Evolutionary conservation across 1,284 basidiomycete species (phyloP), one percentile per base, ranked within the genome.

Genomic region (Austroboletus novae-zelandiae): DNA sequence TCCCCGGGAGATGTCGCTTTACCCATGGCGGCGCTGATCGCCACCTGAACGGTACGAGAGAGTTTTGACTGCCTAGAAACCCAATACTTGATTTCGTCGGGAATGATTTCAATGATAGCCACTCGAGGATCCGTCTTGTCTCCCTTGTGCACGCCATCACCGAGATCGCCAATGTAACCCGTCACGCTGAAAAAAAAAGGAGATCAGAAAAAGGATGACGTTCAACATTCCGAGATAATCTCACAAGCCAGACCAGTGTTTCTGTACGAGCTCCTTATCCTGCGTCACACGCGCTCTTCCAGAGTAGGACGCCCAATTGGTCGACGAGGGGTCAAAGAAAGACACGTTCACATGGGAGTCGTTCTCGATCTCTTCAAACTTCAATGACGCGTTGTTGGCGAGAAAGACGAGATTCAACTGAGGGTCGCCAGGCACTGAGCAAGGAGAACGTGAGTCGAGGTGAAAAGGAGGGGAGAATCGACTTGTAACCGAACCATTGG

Each of bases 81-180:
- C 84, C 85, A 94, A 64, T 91, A 93, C 50, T 83, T 79, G 56
- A 94, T 85, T 70, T 92, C 90, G 23, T 85, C 78, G 0, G 94
- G 91, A 45, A 86, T 69, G 40, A 97, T 83, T 66, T 94, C 83
- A 58, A 97, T 88, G 36, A 93, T 66, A 2, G 84, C 79, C 4
- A 97, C 81, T 27, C 94, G 81, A 1, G 92, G 91, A 58, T 97
- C 94, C 51, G 80, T 75, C 48, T 79, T 78, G 61, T 89, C 81
- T 31, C 94, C 94, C 55, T 84, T 90, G 69, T 94, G 91, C 15
- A 88, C 72, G n/a, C 89, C 91, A 59, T 96, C 94, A 43, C 85
- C 84, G 54, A 94, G 75, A 66, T 95, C 86, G 18, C 89, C 91
- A 62, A 96, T 95, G 81, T 91, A 96, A 0, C 86, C 89, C 11